Conservation (phyloP, 495 filamentous ascomycete species). For the Delitschia confertaspora region DNA sequence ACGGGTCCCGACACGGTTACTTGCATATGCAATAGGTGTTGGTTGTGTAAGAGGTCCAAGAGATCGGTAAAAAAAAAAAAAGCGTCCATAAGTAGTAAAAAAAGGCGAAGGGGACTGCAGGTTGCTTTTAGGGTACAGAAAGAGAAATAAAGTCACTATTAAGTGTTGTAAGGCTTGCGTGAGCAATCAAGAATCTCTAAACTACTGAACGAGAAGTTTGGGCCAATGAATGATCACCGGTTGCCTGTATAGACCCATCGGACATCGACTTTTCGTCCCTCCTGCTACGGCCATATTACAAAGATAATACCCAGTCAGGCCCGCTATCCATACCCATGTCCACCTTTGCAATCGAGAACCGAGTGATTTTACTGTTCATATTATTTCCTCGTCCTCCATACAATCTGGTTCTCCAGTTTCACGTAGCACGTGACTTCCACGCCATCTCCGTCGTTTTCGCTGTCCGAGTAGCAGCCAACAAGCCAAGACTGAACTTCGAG, state of each 20-base stretch:
- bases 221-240: no score
- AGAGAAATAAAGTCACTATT: conserved; percentile 1
- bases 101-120: no score
- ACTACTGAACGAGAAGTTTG: background rate
- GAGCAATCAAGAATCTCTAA: conserved; percentile 18
- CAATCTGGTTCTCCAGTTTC: conserved; percentile 12
- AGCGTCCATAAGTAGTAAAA: background rate
- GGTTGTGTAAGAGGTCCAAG: no score
- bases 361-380: background rate
- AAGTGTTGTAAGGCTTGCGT: conserved; percentile 15
- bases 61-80: background rate
- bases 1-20: no score
- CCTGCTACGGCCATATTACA: background rate
- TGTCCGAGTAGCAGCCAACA: conserved; percentile 18
- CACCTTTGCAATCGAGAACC: background rate
- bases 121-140: no score
- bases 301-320: background rate
- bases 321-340: background rate
- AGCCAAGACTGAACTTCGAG: conserved; percentile 3
- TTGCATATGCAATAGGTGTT: no score
- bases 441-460: conserved; percentile 21
- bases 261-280: no score
- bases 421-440: background rate
- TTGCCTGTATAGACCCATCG: no score
- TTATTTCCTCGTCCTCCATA: conserved; percentile 1